Base-by-base conservation (phyloP, 495 filamentous ascomycete species). In the Gamarada debralockiae region DNA sequence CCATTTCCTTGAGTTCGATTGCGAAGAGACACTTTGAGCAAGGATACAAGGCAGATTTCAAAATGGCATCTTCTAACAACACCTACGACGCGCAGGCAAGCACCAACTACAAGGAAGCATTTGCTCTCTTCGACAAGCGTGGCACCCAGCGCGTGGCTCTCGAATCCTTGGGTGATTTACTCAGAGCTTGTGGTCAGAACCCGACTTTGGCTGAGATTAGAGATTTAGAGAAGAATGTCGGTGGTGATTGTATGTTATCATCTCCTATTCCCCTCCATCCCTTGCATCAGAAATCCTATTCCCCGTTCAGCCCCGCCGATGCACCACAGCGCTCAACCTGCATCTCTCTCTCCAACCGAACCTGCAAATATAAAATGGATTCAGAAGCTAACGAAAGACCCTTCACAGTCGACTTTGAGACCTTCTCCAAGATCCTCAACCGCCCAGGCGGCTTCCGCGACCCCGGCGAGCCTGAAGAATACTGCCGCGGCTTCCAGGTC, bases 61-160 rank as follows among this genome's bases (percentile, higher is more conserved):
- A 48, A 37, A 78, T 76, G 74, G 62, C 70, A 25, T 65, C 75
- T 74, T 45, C 36, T 47, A 76, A 75, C 49, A 29, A 17, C 23
- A 39, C 73, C 48, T 70, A 64, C 55, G 70, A 72, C 47, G 58
- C 61, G 47, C 83, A 96, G 92, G 90, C 92, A 74, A 92, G 89
- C 49, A 97, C 93, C 68, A 97, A 98, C 83, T 98, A 97, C 89
- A 97, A 97, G 79, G 93, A 98, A 85, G 93, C 93, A 56, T 98
- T 98, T 78, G 89, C 90, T 45, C 89, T 98, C 65, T 98, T 97
- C 79, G 93, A 98, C 76, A 96, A 96, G 80, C 91, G 93, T 63
- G 93, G 95, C 63, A 92, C 86, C 65, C 89, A 89, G 57, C 91
- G 88, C 54, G 93, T 97, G 60, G 68, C 86, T 9, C 78, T 89